Conservation (phyloP, 805 yeast genomes). For the Wickerhamomyces sydowiorum region DNA sequence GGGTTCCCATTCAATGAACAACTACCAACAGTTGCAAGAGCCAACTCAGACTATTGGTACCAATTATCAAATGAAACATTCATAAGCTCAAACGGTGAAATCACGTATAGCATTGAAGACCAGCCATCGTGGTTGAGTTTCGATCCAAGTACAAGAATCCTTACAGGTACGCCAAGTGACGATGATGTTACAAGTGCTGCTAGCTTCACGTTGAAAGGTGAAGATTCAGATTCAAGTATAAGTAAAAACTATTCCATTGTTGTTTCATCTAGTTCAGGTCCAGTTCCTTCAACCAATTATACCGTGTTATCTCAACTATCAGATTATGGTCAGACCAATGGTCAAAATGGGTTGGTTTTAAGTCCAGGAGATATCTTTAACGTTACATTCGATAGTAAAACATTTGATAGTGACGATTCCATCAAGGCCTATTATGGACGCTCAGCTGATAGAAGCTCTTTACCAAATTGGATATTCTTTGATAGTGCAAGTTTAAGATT, state of each 20-base stretch:
- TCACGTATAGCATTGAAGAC: constrained; percentile 49
- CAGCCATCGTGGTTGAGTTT: constrained; percentile 80
- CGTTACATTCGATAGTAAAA: constrained; percentile 54
- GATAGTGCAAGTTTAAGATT: constrained; percentile 58
- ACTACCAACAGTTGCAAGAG: constrained; percentile 82
- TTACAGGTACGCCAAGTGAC: constrained; percentile 61
- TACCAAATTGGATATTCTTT: constrained; percentile 87
- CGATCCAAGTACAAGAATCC: constrained; percentile 51
- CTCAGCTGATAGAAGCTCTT: constrained; percentile 75
- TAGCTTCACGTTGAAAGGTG: constrained; percentile 53
- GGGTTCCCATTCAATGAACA: constrained; percentile 82
- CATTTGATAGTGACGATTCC: constrained; percentile 49
- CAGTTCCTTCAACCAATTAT: constrained; percentile 37
- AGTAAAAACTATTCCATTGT: constrained; percentile 51
- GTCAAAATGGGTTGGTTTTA: constrained; percentile 66
- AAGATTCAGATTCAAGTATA: constrained; percentile 48
- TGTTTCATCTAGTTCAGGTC: constrained; percentile 53
- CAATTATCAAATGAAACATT: constrained; percentile 69
- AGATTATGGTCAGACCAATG: constrained; percentile 70
- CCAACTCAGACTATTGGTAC: constrained; percentile 54
- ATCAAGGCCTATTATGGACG: constrained; percentile 74
- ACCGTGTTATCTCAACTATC: constrained; percentile 49
- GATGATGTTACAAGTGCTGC: constrained; percentile 40
- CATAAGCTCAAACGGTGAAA: constrained; percentile 34
- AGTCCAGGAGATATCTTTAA: constrained; percentile 63